Conservation (phyloP, 805 yeast genomes). For the Wickerhamiella vanderwaltii region DNA sequence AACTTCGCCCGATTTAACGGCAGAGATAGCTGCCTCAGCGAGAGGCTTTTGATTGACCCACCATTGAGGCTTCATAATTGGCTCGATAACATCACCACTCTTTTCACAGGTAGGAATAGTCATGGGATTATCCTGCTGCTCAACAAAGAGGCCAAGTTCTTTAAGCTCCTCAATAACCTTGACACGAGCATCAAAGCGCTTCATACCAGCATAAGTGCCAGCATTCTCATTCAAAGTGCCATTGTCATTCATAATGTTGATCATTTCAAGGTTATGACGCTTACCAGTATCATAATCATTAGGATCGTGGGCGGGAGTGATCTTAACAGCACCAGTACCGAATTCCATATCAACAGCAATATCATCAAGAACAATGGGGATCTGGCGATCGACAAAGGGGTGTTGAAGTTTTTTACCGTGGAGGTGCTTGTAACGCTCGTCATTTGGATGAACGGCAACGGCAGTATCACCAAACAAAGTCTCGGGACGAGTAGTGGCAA, state of each 20-base stretch:
- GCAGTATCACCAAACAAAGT: slow-evolving; percentile 97
- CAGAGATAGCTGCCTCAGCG: slow-evolving; percentile 79
- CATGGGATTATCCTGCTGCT: slow-evolving; percentile 92
- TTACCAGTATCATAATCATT: slow-evolving; percentile 96
- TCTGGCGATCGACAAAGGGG: slow-evolving; percentile 72
- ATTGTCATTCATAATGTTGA: slow-evolving; percentile 84
- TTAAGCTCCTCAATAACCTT: slow-evolving; percentile 70
- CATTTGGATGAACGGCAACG: slow-evolving; percentile 95
- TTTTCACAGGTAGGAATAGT: slow-evolving; percentile 86
- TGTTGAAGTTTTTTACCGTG: slow-evolving; percentile 89
- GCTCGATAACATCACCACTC: slow-evolving; percentile 96
- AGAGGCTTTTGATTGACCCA: slow-evolving; percentile 88
- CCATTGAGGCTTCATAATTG: slow-evolving; percentile 97
- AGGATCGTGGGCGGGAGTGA: slow-evolving; percentile 96
- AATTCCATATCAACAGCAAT: slow-evolving; percentile 98
- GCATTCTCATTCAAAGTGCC: slow-evolving; percentile 84
- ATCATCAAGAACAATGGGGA: slow-evolving; percentile 80
- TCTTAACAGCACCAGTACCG: slow-evolving; percentile 99
- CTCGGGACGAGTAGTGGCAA: slow-evolving; percentile 98
- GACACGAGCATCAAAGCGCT: slow-evolving; percentile 88
- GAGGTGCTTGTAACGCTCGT: slow-evolving; percentile 79
- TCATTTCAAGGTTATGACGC: slow-evolving; percentile 76
- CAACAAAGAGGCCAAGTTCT: slow-evolving; percentile 61
- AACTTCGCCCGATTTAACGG: slow-evolving; percentile 70
- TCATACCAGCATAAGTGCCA: slow-evolving; percentile 77